Base-by-base conservation (phyloP, 2,329 filamentous ascomycete genomes). In the Colletotrichum tanaceti region DNA sequence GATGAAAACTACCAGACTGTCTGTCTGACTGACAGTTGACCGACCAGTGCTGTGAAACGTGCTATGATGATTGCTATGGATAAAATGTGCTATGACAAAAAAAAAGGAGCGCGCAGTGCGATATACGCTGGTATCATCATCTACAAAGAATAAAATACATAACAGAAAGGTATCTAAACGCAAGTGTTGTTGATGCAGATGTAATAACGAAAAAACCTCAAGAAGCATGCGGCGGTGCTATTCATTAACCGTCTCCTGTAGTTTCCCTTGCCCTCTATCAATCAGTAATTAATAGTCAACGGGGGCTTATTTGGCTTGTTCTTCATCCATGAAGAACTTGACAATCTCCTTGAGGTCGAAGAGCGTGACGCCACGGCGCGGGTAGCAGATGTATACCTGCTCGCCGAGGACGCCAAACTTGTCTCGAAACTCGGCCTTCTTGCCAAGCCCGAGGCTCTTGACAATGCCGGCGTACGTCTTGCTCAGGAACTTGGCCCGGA, bases 351-450 rank as follows among this genome's bases (percentile, higher is more conserved):
- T 89, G 71, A 94, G 89, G 50, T 94, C 94, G 71, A 90, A 88
- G 53, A 94, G 89, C 1, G 93, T 93, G 35, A 98, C 85, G 9
- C 94, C 94, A 75, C 94, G 90, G 66, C 91, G 90, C 47, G 94
- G 94, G 80, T 97, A 98, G 76, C 93, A 94, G 73, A 98, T 93
- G 79, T 93, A 98, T 35, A 95, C 89, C 55, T 92, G 89, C 75
- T 97, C 94, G 70, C 94, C 93, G 66, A 89, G 83, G 5, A 92
- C 92, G 61, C 94, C 94, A 78, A 98, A 89, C 85, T 98, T 98
- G 82, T 93, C 91, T 70, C 94, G 86, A 83, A 98, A 98, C 78
- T 94, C 93, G 62, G 89, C 91, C 87, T 97, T 97, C 76, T 91
- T 89, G 53, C 90, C 91, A 72, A 97, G 85, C 73, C 92, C 91